A percentile compares a stretch with the other conserved stretches of the same genome.
phyloP scores from a whole-genome alignment of 2,329 filamentous ascomycete species.

The Aureobasidium sp. region DNA sequence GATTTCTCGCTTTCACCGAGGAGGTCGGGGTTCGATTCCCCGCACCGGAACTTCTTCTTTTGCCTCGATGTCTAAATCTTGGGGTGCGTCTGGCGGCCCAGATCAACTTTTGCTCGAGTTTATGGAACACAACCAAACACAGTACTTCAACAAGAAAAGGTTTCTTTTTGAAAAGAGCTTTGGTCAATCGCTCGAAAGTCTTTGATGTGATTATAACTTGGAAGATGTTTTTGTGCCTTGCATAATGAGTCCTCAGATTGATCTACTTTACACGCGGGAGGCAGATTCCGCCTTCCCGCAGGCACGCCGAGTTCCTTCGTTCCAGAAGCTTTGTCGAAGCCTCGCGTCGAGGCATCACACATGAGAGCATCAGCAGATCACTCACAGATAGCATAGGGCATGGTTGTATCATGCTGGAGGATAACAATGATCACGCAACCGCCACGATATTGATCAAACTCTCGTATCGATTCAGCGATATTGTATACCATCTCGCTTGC shows the following conservation, averaged over 20 bases:
- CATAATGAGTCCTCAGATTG: not conserved
- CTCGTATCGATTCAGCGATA: not conserved
- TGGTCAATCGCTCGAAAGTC: no score
- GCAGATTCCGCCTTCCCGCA: not conserved
- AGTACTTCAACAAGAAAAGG: no score
- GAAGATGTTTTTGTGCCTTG: no score
- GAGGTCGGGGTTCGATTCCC: constrained; percentile 2
- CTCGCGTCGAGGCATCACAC: not conserved
- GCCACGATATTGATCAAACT: not conserved
- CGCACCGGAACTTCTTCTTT: not conserved
- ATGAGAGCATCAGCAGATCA: not conserved
- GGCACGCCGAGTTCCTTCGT: not conserved
- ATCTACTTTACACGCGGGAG: not conserved
- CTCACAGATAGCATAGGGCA: not conserved
- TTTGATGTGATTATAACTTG: no score
- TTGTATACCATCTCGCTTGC: not conserved
- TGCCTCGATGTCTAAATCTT: not conserved
- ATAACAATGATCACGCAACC: not conserved
- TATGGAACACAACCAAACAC: no score
- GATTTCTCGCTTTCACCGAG: not conserved
- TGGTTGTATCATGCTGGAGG: not conserved
- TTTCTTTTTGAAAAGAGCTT: not conserved
- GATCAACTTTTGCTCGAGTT: no score
- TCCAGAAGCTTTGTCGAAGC: not conserved
- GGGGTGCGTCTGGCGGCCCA: no score